Evolutionary conservation across 305 asterid species (phyloP).

Genomic region (Rubia occidens): DNA sequence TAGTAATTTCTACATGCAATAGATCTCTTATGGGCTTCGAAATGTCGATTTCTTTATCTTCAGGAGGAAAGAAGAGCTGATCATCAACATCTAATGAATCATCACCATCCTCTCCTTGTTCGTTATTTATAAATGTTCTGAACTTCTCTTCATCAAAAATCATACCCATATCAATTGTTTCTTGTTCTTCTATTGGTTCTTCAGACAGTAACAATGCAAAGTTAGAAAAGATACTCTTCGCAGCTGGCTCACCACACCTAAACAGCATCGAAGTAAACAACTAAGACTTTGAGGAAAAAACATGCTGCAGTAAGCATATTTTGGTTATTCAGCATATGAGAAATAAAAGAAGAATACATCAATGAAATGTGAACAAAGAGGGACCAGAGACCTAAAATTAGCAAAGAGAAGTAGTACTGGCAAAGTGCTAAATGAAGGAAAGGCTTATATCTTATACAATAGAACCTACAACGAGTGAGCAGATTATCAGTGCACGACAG

Average conservation of each 20-base stretch:
- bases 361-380: neutral
- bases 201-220: slow-evolving; percentile 59
- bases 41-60: slow-evolving; percentile 58
- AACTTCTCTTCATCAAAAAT: slow-evolving; percentile 45
- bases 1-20: slow-evolving; percentile 74
- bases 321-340: neutral
- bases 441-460: neutral
- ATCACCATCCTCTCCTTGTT: slow-evolving; percentile 24
- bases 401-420: neutral
- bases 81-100: slow-evolving; percentile 60
- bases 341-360: neutral
- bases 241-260: slow-evolving; percentile 85
- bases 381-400: neutral
- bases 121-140: slow-evolving; percentile 15
- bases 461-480: too few relatives aligned
- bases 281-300: neutral
- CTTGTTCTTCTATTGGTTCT: slow-evolving; percentile 61
- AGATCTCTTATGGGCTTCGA: slow-evolving; percentile 84
- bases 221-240: slow-evolving; percentile 63
- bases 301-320: neutral
- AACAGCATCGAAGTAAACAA: slow-evolving; percentile 13
- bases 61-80: slow-evolving; percentile 61
- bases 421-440: neutral
- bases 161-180: slow-evolving; percentile 54
- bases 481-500: neutral